Conservation (phyloP, 192 early-diverging fungal genomes). For the Coemansia sp. region DNA sequence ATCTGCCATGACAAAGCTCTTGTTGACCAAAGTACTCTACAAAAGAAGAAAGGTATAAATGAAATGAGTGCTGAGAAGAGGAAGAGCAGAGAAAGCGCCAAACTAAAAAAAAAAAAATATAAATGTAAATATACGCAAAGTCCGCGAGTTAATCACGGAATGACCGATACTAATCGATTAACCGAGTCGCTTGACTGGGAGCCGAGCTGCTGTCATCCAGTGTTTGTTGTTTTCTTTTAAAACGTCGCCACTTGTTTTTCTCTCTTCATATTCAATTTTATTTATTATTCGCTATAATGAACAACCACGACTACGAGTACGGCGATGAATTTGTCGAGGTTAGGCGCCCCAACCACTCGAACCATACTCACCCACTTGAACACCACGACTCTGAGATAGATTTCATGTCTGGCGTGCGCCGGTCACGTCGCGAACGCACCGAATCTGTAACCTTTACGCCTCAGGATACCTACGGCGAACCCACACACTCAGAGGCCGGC, state of each 20-base stretch:
- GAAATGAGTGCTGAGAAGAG: background rate
- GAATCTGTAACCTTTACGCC: conserved; percentile 45
- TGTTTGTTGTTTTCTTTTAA: conserved; percentile 18
- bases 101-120: background rate
- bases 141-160: background rate
- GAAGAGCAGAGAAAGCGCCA: background rate
- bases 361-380: conserved; percentile 16
- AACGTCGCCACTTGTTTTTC: background rate
- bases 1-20: conserved; percentile 1
- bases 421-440: conserved; percentile 32
- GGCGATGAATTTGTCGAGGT: conserved; percentile 41
- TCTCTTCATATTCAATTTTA: background rate
- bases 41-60: background rate
- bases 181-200: background rate
- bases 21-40: background rate
- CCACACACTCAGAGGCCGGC: conserved; percentile 40
- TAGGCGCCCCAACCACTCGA: conserved; percentile 21
- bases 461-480: conserved; percentile 29
- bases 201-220: background rate
- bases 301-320: conserved; percentile 36
- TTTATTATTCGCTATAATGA: conserved; percentile 28
- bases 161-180: background rate
- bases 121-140: background rate
- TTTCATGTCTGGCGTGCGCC: conserved; percentile 23
- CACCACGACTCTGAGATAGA: conserved; percentile 21